phyloP scores from a whole-genome alignment of 1,284 basidiomycete genomes.

The Anthracocystis walkeri region DNA sequence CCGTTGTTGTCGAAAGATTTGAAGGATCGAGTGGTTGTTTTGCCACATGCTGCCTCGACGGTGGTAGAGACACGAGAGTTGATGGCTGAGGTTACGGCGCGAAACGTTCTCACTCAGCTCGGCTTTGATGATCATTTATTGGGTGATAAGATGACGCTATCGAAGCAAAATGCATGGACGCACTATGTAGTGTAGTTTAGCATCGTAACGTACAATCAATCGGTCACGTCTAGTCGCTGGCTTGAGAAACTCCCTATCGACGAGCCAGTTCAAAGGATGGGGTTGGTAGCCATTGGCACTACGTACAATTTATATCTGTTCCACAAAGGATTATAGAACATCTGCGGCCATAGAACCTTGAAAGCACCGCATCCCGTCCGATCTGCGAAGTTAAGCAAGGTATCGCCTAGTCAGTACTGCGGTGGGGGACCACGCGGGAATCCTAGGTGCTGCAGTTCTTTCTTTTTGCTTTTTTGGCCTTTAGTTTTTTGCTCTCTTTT shows the following conservation, averaged over 20 bases:
- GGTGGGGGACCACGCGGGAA: conserved; percentile 86
- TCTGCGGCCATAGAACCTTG: conserved; percentile 82
- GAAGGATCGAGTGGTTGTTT: conserved; percentile 21
- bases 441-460: conserved; percentile 82
- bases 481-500: background rate
- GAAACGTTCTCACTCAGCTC: conserved; percentile 25
- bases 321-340: too few relatives aligned
- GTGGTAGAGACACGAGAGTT: conserved; percentile 22
- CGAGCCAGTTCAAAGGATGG: too few relatives aligned
- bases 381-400: conserved; percentile 83
- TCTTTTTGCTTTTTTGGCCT: background rate
- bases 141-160: conserved; percentile 14
- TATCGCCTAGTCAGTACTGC: conserved; percentile 82
- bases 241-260: too few relatives aligned
- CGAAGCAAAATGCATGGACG: conserved; percentile 27
- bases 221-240: background rate
- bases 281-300: too few relatives aligned
- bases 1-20: conserved; percentile 23
- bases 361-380: conserved; percentile 84
- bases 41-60: conserved; percentile 33
- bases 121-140: conserved; percentile 19
- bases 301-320: too few relatives aligned
- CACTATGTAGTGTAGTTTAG: conserved; percentile 19
- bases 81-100: conserved; percentile 30
- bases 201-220: too few relatives aligned